Evolutionary conservation across 495 filamentous ascomycete species (phyloP).

Genomic region (Amniculicola lignicola): DNA sequence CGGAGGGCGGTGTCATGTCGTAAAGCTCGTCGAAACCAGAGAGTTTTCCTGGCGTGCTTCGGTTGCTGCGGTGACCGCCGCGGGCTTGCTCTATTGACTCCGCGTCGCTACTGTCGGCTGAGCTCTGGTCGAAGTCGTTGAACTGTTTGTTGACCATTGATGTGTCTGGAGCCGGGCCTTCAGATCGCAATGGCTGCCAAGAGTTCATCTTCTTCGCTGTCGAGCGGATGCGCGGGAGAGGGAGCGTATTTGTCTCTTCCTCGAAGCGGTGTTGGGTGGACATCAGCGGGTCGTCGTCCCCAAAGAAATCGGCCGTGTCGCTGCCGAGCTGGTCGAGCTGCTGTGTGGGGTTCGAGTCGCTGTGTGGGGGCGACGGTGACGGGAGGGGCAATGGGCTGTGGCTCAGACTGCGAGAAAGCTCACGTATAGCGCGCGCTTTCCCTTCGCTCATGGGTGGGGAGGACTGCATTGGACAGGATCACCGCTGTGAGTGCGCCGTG

Average conservation of each 20-base stretch:
- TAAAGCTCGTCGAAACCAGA: conserved; percentile 38
- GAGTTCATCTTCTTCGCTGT: conserved; percentile 32
- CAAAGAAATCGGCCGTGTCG: conserved; percentile 13
- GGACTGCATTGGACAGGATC: conserved; percentile 18
- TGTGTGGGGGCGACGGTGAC: conserved; percentile 14
- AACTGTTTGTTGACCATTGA: conserved; percentile 35
- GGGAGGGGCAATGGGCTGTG: conserved; percentile 26
- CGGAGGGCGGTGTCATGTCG: conserved; percentile 39
- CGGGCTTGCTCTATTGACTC: conserved; percentile 42
- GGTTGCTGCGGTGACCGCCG: conserved; percentile 33
- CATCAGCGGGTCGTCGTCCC: conserved; percentile 28
- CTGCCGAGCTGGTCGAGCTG: conserved; percentile 7
- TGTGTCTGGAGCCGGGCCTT: conserved; percentile 23
- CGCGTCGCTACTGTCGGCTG: conserved; percentile 32
- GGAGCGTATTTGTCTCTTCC: conserved; percentile 25
- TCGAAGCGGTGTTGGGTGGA: conserved; percentile 32
- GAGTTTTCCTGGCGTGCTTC: conserved; percentile 33
- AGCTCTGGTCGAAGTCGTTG: conserved; percentile 31
- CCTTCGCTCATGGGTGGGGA: conserved; percentile 28
- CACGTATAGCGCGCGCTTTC: conserved; percentile 31
- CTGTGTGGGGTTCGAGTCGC: conserved; percentile 32
- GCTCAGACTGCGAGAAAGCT: conserved; percentile 28
- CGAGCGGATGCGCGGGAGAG: conserved; percentile 27
- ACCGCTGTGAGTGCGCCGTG: background rate
- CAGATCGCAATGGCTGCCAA: conserved; percentile 25